Conservation (phyloP, 805 yeast species). For the Nakazawaea siamensis region DNA sequence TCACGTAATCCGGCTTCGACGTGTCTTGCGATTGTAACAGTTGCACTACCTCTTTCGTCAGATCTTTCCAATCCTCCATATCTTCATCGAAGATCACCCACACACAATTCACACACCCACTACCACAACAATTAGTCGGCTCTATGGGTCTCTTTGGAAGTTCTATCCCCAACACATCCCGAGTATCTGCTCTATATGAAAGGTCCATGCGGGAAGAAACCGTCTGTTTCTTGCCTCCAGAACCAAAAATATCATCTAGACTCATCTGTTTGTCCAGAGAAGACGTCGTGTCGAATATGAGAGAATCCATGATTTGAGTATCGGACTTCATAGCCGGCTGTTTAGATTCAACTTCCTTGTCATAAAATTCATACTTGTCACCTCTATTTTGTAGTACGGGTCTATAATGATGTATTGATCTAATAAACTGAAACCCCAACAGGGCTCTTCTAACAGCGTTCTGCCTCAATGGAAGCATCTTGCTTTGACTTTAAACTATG, state of each 20-base stretch:
- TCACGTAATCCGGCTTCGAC: constrained; percentile 30
- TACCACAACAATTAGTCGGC: constrained; percentile 96
- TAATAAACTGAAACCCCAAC: no score
- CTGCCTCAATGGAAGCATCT: no score
- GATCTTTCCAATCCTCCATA: constrained; percentile 67
- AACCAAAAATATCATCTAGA: constrained; percentile 9
- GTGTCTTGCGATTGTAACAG: constrained; percentile 26
- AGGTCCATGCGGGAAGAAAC: constrained; percentile 28
- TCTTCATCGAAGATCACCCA: constrained; percentile 94
- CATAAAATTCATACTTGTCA: constrained; percentile 6
- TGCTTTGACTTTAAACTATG: no score
- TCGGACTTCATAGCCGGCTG: constrained; percentile 6
- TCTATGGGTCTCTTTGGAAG: constrained; percentile 84
- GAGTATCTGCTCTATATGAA: constrained; percentile 23
- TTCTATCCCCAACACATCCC: constrained; percentile 49
- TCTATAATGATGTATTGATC: neutral
- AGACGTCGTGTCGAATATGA: constrained; percentile 3
- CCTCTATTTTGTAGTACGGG: neutral
- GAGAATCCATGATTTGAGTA: neutral
- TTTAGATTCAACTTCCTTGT: constrained; percentile 6
- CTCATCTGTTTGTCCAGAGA: neutral
- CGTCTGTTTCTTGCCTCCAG: constrained; percentile 17
- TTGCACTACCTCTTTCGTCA: constrained; percentile 49
- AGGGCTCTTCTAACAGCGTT: no score
- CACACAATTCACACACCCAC: constrained; percentile 94